These are phyloP conservation scores for Microglena sp. DNA, from an alignment of 139 green algal genomes.

Conservation along the genomic window DNA sequence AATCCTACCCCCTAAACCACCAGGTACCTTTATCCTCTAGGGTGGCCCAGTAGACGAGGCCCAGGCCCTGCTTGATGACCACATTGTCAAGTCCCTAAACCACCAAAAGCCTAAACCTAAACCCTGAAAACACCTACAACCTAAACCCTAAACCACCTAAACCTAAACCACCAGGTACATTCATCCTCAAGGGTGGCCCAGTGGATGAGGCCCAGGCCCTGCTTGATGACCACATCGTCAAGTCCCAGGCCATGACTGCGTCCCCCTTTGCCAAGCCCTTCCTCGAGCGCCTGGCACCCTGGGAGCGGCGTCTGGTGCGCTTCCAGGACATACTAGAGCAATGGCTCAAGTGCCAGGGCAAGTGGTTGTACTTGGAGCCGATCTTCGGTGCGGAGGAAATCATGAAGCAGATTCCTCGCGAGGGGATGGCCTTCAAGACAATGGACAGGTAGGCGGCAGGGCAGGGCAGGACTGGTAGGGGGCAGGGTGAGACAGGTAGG, in stretches of 20 bases:
- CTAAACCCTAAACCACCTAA: too few relatives aligned
- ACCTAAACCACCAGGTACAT: too few relatives aligned
- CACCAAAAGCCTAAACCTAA: too few relatives aligned
- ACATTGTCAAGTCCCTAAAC: conserved; percentile 61
- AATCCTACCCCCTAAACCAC: too few relatives aligned
- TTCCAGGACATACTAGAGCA: conserved; percentile 63
- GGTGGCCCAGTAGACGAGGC: conserved; percentile 62
- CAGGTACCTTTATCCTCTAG: too few relatives aligned
- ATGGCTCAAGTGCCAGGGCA: conserved; percentile 50
- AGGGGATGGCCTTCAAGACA: conserved; percentile 46
- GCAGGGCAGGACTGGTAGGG: too few relatives aligned
- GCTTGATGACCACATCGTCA: conserved; percentile 75
- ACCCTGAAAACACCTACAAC: too few relatives aligned
- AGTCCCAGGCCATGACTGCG: conserved; percentile 50
- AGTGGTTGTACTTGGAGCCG: conserved; percentile 65
- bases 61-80: conserved; percentile 70
- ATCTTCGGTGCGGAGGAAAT: conserved; percentile 61
- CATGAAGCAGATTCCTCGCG: conserved; percentile 56
- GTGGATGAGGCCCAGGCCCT: conserved; percentile 66
- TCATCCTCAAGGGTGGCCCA: conserved; percentile 55
- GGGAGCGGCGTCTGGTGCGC: conserved; percentile 46
- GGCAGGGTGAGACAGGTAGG: too few relatives aligned
- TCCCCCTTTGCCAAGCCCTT: conserved; percentile 59
- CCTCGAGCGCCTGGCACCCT: conserved; percentile 46
- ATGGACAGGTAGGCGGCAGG: too few relatives aligned